Percentiles rank a stretch among this genome's conserved stretches.
phyloP scores from a whole-genome alignment of 139 green algal genomes.

The Micractinium conductrix region DNA sequence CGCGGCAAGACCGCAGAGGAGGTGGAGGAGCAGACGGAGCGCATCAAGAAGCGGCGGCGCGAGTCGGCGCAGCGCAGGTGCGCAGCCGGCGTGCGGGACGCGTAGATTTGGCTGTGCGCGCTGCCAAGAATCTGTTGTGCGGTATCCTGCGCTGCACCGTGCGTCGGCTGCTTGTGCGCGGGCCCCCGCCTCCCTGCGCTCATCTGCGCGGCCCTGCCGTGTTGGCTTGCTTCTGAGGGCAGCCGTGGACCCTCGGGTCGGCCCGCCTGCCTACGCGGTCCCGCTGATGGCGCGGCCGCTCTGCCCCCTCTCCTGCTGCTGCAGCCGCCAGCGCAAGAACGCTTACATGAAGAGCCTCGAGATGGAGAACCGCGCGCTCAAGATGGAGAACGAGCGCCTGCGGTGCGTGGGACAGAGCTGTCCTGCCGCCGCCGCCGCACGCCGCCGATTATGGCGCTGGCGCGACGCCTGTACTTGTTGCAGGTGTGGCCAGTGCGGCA shows the following conservation, averaged over 20 bases:
- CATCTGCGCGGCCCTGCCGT: too few species aligned
- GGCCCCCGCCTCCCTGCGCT: too few species aligned
- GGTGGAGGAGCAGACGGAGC: slow-evolving; percentile 47
- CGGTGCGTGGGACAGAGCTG: not conserved
- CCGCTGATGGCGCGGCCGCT: too few species aligned
- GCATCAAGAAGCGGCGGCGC: slow-evolving; percentile 42
- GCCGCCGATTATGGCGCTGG: not conserved
- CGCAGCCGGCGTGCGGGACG: not conserved
- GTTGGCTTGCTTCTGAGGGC: too few species aligned
- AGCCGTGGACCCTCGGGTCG: too few species aligned
- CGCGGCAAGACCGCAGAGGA: slow-evolving; percentile 22
- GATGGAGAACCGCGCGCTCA: slow-evolving; percentile 41
- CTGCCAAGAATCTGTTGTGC: too few species aligned
- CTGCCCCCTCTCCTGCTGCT: not conserved
- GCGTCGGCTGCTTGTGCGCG: too few species aligned
- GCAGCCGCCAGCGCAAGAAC: slow-evolving; percentile 38
- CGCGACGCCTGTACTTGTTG: too few species aligned
- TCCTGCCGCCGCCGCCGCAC: not conserved
- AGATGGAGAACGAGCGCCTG: slow-evolving; percentile 39
- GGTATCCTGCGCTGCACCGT: too few species aligned
- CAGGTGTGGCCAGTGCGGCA: too few species aligned
- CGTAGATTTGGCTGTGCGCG: too few species aligned
- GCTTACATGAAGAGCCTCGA: slow-evolving; percentile 45
- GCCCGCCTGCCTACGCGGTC: too few species aligned
- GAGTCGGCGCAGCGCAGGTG: slow-evolving; percentile 49